Evolutionary conservation across 768 basidiomycete genomes (phyloP).

Genomic region (Tubosaeta brunneosetosa): DNA sequence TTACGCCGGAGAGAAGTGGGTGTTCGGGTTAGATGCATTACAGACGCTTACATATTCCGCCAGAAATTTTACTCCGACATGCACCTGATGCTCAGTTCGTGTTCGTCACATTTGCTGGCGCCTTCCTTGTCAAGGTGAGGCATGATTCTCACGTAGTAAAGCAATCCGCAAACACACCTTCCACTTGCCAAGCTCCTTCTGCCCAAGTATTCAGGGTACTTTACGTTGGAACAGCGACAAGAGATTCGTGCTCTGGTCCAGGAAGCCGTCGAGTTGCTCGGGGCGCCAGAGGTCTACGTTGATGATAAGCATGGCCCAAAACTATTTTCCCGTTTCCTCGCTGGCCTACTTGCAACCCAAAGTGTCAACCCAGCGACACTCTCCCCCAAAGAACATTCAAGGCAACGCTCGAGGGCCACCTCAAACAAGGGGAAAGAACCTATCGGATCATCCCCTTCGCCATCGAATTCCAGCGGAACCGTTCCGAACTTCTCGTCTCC

Average conservation of each 20-base stretch:
- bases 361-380: slow-evolving; percentile 29
- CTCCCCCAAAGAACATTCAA: slow-evolving; percentile 10
- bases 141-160: not conserved
- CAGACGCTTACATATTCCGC: slow-evolving; percentile 2
- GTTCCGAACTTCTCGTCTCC: slow-evolving; percentile 21
- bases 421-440: slow-evolving; percentile 13
- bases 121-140: slow-evolving; percentile 75
- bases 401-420: slow-evolving; percentile 9
- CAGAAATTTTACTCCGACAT: slow-evolving; percentile 58
- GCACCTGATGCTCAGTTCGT: slow-evolving; percentile 79
- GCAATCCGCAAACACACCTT: not conserved
- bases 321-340: slow-evolving; percentile 75
- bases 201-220: slow-evolving; percentile 62
- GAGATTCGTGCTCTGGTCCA: slow-evolving; percentile 64
- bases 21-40: slow-evolving; percentile 1
- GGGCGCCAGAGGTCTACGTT: slow-evolving; percentile 65
- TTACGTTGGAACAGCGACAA: slow-evolving; percentile 52
- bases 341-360: slow-evolving; percentile 61
- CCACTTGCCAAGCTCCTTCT: slow-evolving; percentile 58
- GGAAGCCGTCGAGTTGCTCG: slow-evolving; percentile 61
- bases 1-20: slow-evolving; percentile 49
- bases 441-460: not conserved
- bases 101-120: slow-evolving; percentile 74
- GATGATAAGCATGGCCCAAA: slow-evolving; percentile 81
- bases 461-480: slow-evolving; percentile 4